A percentile compares a stretch with the other conserved stretches of the same genome.
These are phyloP conservation scores for Handroanthus guayacan DNA, from an alignment of 257 asterid genomes.

Conservation along the genomic window DNA sequence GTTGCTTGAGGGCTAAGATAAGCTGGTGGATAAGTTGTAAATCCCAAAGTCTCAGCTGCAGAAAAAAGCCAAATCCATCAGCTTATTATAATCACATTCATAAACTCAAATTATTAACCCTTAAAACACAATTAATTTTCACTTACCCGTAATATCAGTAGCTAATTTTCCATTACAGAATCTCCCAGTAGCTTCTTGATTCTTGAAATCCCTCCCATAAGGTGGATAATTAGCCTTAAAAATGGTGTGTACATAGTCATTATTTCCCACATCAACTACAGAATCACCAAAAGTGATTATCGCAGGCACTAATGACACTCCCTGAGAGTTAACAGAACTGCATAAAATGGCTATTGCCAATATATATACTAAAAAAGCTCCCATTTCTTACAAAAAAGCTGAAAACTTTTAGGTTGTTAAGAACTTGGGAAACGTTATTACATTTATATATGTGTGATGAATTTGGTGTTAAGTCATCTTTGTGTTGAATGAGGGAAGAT, in stretches of 20 bases:
- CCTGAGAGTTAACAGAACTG: slow-evolving; percentile 51
- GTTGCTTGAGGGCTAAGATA: slow-evolving; percentile 96
- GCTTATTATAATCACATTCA: not conserved
- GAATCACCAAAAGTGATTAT: slow-evolving; percentile 91
- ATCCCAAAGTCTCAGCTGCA: slow-evolving; percentile 89
- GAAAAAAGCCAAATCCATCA: not conserved
- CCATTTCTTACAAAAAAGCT: slow-evolving; percentile 29
- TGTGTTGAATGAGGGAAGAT: slow-evolving; percentile 35
- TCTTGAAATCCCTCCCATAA: slow-evolving; percentile 79
- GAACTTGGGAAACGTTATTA: too few species aligned
- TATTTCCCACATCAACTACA: slow-evolving; percentile 83
- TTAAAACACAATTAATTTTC: not conserved
- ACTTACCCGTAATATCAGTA: slow-evolving; percentile 83
- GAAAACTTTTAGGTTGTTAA: not conserved
- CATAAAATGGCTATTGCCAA: slow-evolving; percentile 40
- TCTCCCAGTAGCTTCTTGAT: slow-evolving; percentile 75
- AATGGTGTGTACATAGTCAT: slow-evolving; percentile 65
- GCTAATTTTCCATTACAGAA: slow-evolving; percentile 92
- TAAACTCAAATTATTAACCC: not conserved
- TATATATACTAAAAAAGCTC: slow-evolving; percentile 38
- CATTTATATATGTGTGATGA: slow-evolving; percentile 1
- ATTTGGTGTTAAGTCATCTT: not conserved
- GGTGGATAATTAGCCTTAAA: slow-evolving; percentile 91
- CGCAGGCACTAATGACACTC: slow-evolving; percentile 66
- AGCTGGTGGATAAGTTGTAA: slow-evolving; percentile 70